Conservation (phyloP, 495 filamentous ascomycete genomes). For the Sphaerosporella brunnea region DNA sequence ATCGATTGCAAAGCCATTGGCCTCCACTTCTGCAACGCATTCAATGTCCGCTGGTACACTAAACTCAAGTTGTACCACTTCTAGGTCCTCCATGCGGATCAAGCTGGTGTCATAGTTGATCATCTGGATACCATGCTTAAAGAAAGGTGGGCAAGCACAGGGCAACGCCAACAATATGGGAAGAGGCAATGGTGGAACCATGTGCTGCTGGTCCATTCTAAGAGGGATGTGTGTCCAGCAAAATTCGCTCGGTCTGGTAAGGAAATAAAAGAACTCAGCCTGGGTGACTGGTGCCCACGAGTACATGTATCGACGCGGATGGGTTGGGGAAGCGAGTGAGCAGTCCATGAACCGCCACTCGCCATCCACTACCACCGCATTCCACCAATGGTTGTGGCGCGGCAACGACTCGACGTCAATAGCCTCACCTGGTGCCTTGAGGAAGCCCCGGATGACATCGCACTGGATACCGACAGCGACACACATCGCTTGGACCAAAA, state of each 20-base stretch:
- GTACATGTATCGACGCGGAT: conserved; percentile 59
- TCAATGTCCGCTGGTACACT: conserved; percentile 77
- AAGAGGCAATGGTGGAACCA: conserved; percentile 70
- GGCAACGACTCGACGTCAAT: conserved; percentile 58
- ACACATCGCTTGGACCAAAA: conserved; percentile 86
- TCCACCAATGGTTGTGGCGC: conserved; percentile 95
- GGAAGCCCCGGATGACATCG: conserved; percentile 68
- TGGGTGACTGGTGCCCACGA: conserved; percentile 48
- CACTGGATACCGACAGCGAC: conserved; percentile 69
- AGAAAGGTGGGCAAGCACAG: conserved; percentile 68
- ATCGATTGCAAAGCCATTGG: conserved; percentile 59
- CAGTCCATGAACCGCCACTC: conserved; percentile 97
- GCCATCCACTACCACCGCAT: conserved; percentile 77
- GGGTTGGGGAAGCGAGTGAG: conserved; percentile 74
- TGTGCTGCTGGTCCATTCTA: conserved; percentile 70
- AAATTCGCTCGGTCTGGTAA: conserved; percentile 64
- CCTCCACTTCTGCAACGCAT: conserved; percentile 83
- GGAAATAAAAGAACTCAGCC: conserved; percentile 82
- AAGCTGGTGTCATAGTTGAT: conserved; percentile 83
- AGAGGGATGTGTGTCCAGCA: conserved; percentile 93
- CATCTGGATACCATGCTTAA: conserved; percentile 60
- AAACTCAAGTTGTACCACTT: conserved; percentile 78
- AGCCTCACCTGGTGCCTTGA: conserved; percentile 75
- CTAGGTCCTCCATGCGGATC: conserved; percentile 69
- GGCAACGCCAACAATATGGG: conserved; percentile 73